phyloP scores from a whole-genome alignment of 805 yeast species.

The Ogataea neopini region DNA sequence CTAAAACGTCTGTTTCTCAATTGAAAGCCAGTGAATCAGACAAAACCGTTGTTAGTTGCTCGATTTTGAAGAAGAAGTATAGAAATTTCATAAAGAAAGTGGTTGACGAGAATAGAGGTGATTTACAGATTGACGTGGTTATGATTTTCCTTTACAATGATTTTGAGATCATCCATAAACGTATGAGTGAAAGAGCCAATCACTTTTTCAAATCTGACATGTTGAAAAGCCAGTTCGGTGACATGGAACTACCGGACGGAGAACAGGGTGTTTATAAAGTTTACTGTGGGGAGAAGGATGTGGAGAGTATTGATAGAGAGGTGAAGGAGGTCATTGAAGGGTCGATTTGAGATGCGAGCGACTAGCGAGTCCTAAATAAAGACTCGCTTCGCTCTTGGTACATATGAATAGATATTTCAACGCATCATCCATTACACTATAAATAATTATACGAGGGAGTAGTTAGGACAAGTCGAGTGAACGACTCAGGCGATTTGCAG shows the following conservation, averaged over 20 bases:
- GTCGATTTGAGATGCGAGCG: too few species aligned
- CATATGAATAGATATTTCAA: too few species aligned
- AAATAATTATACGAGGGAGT: too few species aligned
- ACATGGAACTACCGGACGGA: conserved; percentile 65
- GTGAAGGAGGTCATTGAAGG: conserved; percentile 3
- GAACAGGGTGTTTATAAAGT: conserved; percentile 14
- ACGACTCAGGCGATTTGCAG: too few species aligned
- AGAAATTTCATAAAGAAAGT: conserved; percentile 57
- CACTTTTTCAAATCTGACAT: conserved; percentile 89
- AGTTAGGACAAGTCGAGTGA: too few species aligned
- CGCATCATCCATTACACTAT: background rate
- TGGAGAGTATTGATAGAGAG: conserved; percentile 17
- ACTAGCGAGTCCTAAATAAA: too few species aligned
- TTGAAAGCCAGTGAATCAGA: conserved; percentile 33
- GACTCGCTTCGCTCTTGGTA: too few species aligned
- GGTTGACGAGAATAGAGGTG: conserved; percentile 21
- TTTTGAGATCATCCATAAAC: conserved; percentile 54
- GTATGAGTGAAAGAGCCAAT: conserved; percentile 64
- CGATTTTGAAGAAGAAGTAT: conserved; percentile 75
- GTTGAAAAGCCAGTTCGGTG: conserved; percentile 77
- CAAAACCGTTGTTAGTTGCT: conserved; percentile 70
- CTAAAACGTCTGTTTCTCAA: conserved; percentile 40
- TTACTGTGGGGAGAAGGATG: conserved; percentile 24
- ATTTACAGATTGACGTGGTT: conserved; percentile 41
- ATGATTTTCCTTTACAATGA: conserved; percentile 71